phyloP scores from a whole-genome alignment of 768 basidiomycete species.

The Galerina sulciceps region DNA sequence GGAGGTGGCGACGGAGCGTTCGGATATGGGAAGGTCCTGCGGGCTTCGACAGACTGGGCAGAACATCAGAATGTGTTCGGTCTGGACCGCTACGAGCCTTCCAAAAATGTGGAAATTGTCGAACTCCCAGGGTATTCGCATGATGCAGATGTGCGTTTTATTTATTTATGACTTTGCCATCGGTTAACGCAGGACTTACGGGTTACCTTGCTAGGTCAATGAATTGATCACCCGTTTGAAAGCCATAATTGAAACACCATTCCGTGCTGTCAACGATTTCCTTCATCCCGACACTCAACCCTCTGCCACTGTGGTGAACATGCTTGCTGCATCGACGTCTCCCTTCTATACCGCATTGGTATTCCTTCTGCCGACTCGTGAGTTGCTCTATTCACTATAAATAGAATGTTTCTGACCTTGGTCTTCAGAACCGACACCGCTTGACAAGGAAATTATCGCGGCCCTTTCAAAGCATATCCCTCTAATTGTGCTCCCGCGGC shows the following conservation, averaged over 20 bases:
- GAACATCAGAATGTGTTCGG: constrained; percentile 69
- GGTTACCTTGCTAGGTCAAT: constrained; percentile 32
- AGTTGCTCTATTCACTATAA: constrained; percentile 14
- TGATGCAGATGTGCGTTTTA: constrained; percentile 50
- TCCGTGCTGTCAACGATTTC: constrained; percentile 54
- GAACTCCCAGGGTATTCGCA: constrained; percentile 51
- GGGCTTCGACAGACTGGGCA: constrained; percentile 74
- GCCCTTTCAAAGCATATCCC: constrained; percentile 58
- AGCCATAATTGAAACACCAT: constrained; percentile 57
- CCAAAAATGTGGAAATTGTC: constrained; percentile 66
- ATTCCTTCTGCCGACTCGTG: constrained; percentile 54
- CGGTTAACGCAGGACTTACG: background rate
- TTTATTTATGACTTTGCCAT: background rate
- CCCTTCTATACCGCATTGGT: constrained; percentile 67
- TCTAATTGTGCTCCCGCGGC: constrained; percentile 55
- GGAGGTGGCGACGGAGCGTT: constrained; percentile 20
- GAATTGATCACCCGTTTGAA: constrained; percentile 35
- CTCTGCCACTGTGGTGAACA: constrained; percentile 50
- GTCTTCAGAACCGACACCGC: constrained; percentile 34
- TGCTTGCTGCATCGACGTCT: constrained; percentile 61
- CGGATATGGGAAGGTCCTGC: constrained; percentile 47
- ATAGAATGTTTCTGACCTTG: constrained; percentile 4
- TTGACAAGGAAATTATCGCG: constrained; percentile 53
- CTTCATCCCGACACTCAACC: constrained; percentile 58
- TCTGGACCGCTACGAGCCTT: constrained; percentile 67